Conservation (phyloP, 2,329 filamentous ascomycete genomes). For the Hypoxylon sp. region DNA sequence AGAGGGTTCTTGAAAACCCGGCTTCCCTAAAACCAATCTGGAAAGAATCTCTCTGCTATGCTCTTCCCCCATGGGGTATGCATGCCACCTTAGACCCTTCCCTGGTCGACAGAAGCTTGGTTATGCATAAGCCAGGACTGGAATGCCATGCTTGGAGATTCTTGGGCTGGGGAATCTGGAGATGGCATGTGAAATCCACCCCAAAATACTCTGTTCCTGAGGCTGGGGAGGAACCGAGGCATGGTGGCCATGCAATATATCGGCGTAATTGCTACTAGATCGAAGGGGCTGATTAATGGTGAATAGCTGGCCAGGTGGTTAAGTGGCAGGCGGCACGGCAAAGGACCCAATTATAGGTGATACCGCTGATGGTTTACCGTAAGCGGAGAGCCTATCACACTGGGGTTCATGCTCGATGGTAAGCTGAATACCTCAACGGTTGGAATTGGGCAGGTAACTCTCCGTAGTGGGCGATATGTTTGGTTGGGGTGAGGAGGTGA, state of each 20-base stretch:
- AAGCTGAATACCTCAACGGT: constrained; percentile 27
- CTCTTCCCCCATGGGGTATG: constrained; percentile 26
- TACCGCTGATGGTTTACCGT: constrained; percentile 13
- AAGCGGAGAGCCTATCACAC: constrained; percentile 18
- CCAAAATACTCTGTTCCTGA: constrained; percentile 26
- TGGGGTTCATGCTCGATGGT: constrained; percentile 12
- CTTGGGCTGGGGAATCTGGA: not conserved
- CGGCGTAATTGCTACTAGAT: constrained; percentile 25
- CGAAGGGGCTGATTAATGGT: constrained; percentile 20
- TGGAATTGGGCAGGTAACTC: constrained; percentile 33
- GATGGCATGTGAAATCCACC: constrained; percentile 36
- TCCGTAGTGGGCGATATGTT: constrained; percentile 14
- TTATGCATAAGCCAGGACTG: constrained; percentile 28
- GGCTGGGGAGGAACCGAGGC: constrained; percentile 30
- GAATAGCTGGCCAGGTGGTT: constrained; percentile 7
- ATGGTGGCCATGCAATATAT: constrained; percentile 22
- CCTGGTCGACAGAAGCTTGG: constrained; percentile 27
- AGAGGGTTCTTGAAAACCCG: constrained; percentile 23
- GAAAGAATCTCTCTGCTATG: constrained; percentile 27
- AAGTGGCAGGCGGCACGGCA: constrained; percentile 2
- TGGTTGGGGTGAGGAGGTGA: constrained; percentile 24
- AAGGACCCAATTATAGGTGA: constrained; percentile 31
- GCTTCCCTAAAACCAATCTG: constrained; percentile 27
- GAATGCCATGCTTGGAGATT: constrained; percentile 25
- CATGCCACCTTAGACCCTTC: constrained; percentile 22